A percentile compares a stretch with the other conserved stretches of the same genome.
phyloP scores from a whole-genome alignment of 1,284 basidiomycete genomes.

The Boletellus deceptivus region DNA sequence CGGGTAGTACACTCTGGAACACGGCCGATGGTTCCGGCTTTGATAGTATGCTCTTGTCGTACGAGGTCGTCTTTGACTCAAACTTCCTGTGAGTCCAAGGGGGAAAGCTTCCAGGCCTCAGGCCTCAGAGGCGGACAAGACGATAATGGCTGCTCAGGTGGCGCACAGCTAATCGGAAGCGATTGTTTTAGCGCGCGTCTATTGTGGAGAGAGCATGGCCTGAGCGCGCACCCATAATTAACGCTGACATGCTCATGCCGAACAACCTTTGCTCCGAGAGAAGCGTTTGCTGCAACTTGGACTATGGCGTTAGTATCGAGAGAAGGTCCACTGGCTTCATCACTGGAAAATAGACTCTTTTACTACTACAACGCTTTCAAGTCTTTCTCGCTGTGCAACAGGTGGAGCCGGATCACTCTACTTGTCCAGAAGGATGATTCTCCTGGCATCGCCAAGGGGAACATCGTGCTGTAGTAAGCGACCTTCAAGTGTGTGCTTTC shows the following conservation, averaged over 20 bases:
- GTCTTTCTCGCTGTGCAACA: constrained; percentile 19
- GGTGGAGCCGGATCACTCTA: constrained; percentile 58
- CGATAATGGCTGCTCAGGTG: constrained; percentile 61
- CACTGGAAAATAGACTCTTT: constrained; percentile 17
- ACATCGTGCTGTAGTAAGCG: constrained; percentile 54
- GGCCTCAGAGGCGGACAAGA: constrained; percentile 61
- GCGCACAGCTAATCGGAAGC: constrained; percentile 53
- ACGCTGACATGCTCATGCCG: constrained; percentile 58
- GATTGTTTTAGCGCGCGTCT: constrained; percentile 68
- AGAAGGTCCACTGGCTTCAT: constrained; percentile 60
- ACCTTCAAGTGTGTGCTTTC: neutral
- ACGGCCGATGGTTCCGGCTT: constrained; percentile 47
- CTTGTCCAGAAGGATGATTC: constrained; percentile 61
- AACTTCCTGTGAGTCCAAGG: constrained; percentile 72
- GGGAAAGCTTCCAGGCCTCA: constrained; percentile 60
- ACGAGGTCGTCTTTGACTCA: constrained; percentile 68
- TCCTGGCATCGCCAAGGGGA: constrained; percentile 53
- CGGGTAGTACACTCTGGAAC: constrained; percentile 48
- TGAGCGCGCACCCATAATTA: neutral
- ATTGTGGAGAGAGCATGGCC: constrained; percentile 67
- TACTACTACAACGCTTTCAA: neutral
- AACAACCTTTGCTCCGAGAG: constrained; percentile 42
- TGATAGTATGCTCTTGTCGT: constrained; percentile 63
- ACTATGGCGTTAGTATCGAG: constrained; percentile 67
- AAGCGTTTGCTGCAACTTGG: constrained; percentile 61